Evolutionary conservation across 176 grass and related monocot species (phyloP), one percentile per base, ranked within the genome.

Genomic region (Raddia guianensis): DNA sequence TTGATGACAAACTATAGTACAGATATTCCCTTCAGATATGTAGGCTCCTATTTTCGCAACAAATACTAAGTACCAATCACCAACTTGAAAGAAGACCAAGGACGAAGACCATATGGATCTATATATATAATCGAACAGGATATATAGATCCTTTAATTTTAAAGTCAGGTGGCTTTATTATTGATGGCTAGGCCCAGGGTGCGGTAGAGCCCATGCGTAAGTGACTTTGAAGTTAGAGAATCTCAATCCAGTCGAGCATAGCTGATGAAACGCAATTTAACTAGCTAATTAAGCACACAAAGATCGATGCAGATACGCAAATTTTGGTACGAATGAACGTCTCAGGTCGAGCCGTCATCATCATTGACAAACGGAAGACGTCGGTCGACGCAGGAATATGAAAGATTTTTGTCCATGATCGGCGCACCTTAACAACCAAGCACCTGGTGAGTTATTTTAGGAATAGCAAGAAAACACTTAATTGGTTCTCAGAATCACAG

Each of bases 341-440:
- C 47, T 63, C 71, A 54, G 54, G 69, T 19, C 14, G 44, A 80
- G 70, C 69, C 68, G 47, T 58, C 44, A 61, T 77, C 68, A 55
- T 58, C 44, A 61, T 77, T 49, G 34, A 66, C 12, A 51, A 35
- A 66, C 4, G 33, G 7, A 53, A 35, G 34, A 27, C 27, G 27
- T 66, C 49, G 37, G 37, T 40, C 37, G 37, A 40, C 27, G 34
- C 15, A 20, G 63, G 47, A 55, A 63, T 46, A 70, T 58, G 50
- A n/a, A 47, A 71, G 10, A 82, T 27, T 27, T 82, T 87, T 76
- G 64, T 64, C 53, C 55, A 70, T 3, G 78, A 16, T 56, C 63
- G n/a, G 72, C 66, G 63, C 47, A 76, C 40, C 61, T 55, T 67
- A 55, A 33, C 40, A 55, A 34, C 27, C 21, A 50, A 11, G 50